Conservation (phyloP, 2,329 filamentous ascomycete genomes). For the Aureobasidium mangrovei region DNA sequence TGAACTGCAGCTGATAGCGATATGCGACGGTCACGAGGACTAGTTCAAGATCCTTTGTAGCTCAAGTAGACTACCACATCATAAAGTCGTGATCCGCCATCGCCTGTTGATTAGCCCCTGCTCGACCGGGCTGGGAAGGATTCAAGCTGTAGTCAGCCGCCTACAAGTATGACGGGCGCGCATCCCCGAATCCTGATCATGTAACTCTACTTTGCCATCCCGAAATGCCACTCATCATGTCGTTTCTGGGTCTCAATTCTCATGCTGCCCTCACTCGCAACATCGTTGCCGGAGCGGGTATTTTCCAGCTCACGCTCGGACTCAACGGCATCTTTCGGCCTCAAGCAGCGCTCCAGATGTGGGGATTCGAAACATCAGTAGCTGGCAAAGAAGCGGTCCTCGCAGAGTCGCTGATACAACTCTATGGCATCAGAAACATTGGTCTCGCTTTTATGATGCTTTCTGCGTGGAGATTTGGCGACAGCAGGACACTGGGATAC, state of each 20-base stretch:
- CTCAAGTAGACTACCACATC: no score
- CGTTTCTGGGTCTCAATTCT: background rate
- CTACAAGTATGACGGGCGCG: background rate
- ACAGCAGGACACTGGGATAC: background rate
- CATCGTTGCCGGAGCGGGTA: background rate
- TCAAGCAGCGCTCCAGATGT: background rate
- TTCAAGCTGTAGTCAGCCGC: background rate
- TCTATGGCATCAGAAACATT: conserved; percentile 1
- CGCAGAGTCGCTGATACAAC: background rate
- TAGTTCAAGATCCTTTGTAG: no score
- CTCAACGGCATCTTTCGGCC: background rate
- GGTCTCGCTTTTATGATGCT: conserved; percentile 5
- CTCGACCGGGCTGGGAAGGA: background rate
- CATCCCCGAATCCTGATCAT: background rate
- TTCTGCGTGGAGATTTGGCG: background rate
- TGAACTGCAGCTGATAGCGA: no score
- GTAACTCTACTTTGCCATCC: background rate
- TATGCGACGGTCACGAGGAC: no score
- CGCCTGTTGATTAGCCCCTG: background rate
- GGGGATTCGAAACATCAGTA: background rate
- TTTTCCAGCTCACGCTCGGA: conserved; percentile 6
- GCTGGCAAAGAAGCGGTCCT: background rate
- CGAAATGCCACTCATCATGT: background rate
- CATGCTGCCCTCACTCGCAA: background rate
- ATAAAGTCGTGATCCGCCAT: background rate